Evolutionary conservation across 768 basidiomycete genomes (phyloP).

Genomic region (Termitomyces sp.): DNA sequence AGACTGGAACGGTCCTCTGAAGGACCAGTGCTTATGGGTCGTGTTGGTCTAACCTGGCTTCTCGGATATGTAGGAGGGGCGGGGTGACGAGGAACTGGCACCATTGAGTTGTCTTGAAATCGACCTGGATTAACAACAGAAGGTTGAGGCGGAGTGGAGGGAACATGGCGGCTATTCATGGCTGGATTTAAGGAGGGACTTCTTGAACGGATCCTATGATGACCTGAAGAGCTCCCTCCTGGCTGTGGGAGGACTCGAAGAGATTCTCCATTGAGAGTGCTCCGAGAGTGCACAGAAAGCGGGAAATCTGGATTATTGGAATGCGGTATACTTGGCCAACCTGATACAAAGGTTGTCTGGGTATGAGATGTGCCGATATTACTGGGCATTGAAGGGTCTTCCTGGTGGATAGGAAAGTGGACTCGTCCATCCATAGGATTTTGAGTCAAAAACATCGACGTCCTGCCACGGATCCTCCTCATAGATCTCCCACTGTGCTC

Average conservation of each 20-base stretch:
- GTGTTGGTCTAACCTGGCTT: background rate
- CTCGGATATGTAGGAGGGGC: background rate
- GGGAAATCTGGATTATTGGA: background rate
- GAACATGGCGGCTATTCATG: background rate
- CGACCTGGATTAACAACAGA: background rate
- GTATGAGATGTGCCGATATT: no score
- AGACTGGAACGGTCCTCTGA: background rate
- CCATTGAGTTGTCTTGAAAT: background rate
- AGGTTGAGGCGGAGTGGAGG: background rate
- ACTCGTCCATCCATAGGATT: conserved; percentile 7
- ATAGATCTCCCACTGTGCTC: background rate
- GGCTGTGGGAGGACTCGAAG: background rate
- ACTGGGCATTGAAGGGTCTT: background rate
- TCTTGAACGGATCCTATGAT: background rate
- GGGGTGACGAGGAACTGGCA: background rate
- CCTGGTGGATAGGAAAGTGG: background rate
- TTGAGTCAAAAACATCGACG: conserved; percentile 8
- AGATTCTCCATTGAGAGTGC: background rate
- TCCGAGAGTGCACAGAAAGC: background rate
- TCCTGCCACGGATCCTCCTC: conserved; percentile 7
- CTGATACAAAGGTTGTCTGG: background rate
- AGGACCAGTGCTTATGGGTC: background rate
- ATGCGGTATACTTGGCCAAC: background rate
- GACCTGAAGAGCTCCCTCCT: background rate
- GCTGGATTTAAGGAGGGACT: background rate